phyloP scores from a whole-genome alignment of 2,329 filamentous ascomycete genomes.

The Exophiala mesophila region DNA sequence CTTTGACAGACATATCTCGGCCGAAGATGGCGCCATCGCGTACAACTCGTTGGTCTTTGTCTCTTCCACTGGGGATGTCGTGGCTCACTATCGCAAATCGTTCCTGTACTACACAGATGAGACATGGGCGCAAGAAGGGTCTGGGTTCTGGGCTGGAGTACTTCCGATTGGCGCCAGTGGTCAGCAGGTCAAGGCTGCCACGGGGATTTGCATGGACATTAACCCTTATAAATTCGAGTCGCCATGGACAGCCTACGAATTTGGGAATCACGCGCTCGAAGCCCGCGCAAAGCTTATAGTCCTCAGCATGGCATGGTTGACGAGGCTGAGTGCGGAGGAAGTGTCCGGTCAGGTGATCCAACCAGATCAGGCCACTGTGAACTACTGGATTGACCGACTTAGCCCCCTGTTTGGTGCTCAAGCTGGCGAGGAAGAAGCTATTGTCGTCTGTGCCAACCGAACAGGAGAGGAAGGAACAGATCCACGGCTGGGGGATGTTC shows the following conservation, averaged over 20 bases:
- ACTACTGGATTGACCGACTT: slow-evolving; percentile 60
- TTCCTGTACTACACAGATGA: slow-evolving; percentile 65
- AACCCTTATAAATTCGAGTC: slow-evolving; percentile 60
- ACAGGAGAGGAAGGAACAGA: slow-evolving; percentile 37
- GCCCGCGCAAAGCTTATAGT: slow-evolving; percentile 50
- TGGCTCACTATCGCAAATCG: slow-evolving; percentile 59
- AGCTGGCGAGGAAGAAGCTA: slow-evolving; percentile 31
- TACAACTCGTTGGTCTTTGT: slow-evolving; percentile 60
- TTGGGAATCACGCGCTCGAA: slow-evolving; percentile 51
- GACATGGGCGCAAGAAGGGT: slow-evolving; percentile 56
- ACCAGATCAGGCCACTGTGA: slow-evolving; percentile 57
- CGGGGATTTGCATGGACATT: slow-evolving; percentile 52
- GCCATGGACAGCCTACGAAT: slow-evolving; percentile 56
- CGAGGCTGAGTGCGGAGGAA: slow-evolving; percentile 46
- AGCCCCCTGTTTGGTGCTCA: slow-evolving; percentile 42
- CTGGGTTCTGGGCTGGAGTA: slow-evolving; percentile 29
- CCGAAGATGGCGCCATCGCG: slow-evolving; percentile 19
- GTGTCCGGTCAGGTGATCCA: slow-evolving; percentile 39
- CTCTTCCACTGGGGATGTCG: slow-evolving; percentile 48
- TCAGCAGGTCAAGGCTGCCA: slow-evolving; percentile 37
- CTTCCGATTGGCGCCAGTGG: slow-evolving; percentile 27
- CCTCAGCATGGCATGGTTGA: slow-evolving; percentile 61
- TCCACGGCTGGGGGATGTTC: slow-evolving; percentile 36
- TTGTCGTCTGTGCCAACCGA: slow-evolving; percentile 46
- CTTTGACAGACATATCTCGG: slow-evolving; percentile 20